Base-by-base conservation (phyloP, 768 basidiomycete genomes). In the Podaxis rugospora region DNA sequence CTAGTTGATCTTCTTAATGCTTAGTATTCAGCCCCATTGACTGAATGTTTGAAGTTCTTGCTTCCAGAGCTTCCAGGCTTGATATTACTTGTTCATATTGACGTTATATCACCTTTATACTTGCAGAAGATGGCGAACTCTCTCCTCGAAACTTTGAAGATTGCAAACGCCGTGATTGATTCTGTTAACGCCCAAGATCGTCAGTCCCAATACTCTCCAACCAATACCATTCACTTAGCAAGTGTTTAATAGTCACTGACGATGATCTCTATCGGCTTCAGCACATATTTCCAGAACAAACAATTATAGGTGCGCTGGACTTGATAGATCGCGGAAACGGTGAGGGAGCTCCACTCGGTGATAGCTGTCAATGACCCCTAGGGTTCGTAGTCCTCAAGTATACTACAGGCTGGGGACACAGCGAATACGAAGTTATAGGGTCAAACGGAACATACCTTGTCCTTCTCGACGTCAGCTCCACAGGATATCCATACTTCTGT, bases 291-390 rank as follows among this genome's bases (percentile, higher is more conserved):
- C 82, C 90, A 1, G 86, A 89, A 60, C 79, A 75, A 18, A 75
- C 87, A 13, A 71, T 92, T 18, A 67, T 90, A 1, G 87, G 88
- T 18, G 89, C 92, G 4, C 72, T 93, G 25, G 89, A 93, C 67
- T 74, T 93, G n/a, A 77, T 92, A 47, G 92, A 93, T 71, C 78
- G 83, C 32, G 80, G 81, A 60, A 82, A 82, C 64, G 88, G 92
- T 90, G 64, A 32, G 79, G 65, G 2, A 9, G 6, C 40, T 11
- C 46, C 37, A 40, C 25, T 7, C 14, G 18, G 28, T 28, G 18
- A 5, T 39, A 11, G 9, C 4, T 55, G 6, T 16, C 40, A 37
- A 39, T 27, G 13, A 25, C 23, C 1, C 44, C 42, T 35, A 21
- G 1, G 36, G n/a, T 25, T 25, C 1, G n/a, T 18, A 11, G 40